phyloP scores from a whole-genome alignment of 306 rosid genomes.

The Vigna radiata region DNA sequence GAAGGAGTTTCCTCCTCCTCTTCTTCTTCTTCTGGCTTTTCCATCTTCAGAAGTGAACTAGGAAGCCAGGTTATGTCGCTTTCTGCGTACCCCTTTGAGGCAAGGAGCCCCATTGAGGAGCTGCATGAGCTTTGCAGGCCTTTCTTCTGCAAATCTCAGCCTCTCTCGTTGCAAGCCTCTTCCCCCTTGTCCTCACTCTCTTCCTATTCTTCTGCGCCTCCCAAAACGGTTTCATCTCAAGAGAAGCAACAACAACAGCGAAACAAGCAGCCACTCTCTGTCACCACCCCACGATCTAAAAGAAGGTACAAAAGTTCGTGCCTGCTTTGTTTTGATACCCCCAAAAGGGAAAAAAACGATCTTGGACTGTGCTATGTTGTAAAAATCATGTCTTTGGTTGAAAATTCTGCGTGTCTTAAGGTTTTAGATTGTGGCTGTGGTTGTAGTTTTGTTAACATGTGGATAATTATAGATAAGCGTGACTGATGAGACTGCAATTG shows the following conservation, averaged over 20 bases:
- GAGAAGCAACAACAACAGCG: conserved; percentile 51
- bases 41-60: conserved; percentile 44
- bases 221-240: conserved; percentile 46
- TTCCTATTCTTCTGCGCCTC: conserved; percentile 47
- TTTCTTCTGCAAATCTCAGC: conserved; percentile 67
- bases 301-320: conserved; percentile 60
- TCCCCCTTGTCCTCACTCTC: conserved; percentile 47
- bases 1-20: conserved; percentile 17
- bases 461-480: neutral
- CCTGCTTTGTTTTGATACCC: neutral
- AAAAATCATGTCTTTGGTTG: conserved; percentile 23
- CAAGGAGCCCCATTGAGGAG: conserved; percentile 54
- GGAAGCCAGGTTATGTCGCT: conserved; percentile 46
- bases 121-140: conserved; percentile 94
- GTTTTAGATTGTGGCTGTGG: neutral
- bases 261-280: conserved; percentile 49
- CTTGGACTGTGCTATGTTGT: conserved; percentile 32
- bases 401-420: neutral
- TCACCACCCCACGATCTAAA: conserved; percentile 69
- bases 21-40: conserved; percentile 30
- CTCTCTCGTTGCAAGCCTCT: conserved; percentile 43
- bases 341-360: neutral
- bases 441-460: neutral
- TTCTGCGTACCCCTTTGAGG: conserved; percentile 56
- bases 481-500: neutral